Percentiles rank a stretch among this genome's conserved stretches.
Evolutionary conservation across 1,139 yeast species (phyloP).

Genomic region (Sugiyamaella castrensis): DNA sequence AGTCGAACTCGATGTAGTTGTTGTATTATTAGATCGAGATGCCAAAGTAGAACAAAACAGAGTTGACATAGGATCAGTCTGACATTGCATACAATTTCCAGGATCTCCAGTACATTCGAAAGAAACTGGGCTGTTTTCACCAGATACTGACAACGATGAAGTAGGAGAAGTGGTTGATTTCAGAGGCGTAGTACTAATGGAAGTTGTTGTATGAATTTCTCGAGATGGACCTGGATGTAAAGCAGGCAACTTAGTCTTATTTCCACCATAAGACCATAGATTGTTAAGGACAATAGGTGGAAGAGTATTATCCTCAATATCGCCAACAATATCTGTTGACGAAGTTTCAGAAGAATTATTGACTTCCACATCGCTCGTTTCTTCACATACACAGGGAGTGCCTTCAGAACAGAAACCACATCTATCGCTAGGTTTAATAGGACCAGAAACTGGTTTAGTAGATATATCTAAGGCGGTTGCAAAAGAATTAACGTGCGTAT

Average conservation of each 20-base stretch:
- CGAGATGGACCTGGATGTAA: conserved; percentile 47
- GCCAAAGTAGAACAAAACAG: conserved; percentile 85
- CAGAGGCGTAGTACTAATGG: conserved; percentile 9
- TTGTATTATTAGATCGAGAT: conserved; percentile 32
- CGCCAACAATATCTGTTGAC: conserved; percentile 13
- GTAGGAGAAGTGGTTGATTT: conserved; percentile 17
- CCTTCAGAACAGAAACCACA: conserved; percentile 95
- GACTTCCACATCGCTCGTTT: conserved; percentile 38
- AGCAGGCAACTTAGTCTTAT: conserved; percentile 46
- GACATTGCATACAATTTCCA: conserved; percentile 84
- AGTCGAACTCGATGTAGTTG: conserved; percentile 18
- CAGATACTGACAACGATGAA: too few relatives aligned
- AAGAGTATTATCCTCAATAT: conserved; percentile 19
- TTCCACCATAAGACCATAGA: conserved; percentile 10
- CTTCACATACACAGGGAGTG: conserved; percentile 89
- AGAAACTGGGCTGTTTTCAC: conserved; percentile 4
- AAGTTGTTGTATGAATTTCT: conserved; percentile 9
- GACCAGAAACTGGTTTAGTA: conserved; percentile 30
- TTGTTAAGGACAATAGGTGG: conserved; percentile 28
- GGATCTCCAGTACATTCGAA: conserved; percentile 82
- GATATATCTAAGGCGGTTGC: neutral
- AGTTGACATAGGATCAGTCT: conserved; percentile 82
- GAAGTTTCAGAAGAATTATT: neutral
- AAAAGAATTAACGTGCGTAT: conserved; percentile 5
- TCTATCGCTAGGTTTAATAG: conserved; percentile 53